Conservation (phyloP, 2,329 filamentous ascomycete species). For the Aspergillus aculeatus region DNA sequence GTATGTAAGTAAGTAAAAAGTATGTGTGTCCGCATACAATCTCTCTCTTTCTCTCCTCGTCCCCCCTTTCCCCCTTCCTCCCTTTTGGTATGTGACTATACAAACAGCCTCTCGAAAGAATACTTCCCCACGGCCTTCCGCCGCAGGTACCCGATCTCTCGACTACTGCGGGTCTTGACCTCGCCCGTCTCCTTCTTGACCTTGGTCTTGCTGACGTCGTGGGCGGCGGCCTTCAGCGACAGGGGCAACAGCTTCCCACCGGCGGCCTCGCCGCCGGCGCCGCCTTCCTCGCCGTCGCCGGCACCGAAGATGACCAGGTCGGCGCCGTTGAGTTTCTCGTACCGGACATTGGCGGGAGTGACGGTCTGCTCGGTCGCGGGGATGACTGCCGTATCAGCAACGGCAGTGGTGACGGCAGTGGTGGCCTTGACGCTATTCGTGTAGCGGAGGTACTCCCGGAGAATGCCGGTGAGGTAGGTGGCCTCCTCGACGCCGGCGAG, state of each 20-base stretch:
- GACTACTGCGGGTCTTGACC: conserved; percentile 63
- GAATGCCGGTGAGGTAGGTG: conserved; percentile 47
- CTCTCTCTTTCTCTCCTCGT: neutral
- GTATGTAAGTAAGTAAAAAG: too few relatives aligned
- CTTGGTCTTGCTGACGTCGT: conserved; percentile 46
- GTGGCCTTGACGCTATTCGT: conserved; percentile 28
- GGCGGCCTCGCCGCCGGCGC: conserved; percentile 29
- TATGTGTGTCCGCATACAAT: too few relatives aligned
- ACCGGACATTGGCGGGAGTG: conserved; percentile 24
- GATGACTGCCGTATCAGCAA: too few relatives aligned
- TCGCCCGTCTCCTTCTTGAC: conserved; percentile 66
- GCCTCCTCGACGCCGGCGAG: conserved; percentile 50
- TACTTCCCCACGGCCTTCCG: conserved; percentile 80
- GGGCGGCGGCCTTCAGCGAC: conserved; percentile 62
- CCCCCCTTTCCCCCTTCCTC: neutral
- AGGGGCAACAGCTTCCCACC: conserved; percentile 62
- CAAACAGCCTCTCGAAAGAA: conserved; percentile 72
- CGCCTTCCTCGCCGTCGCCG: conserved; percentile 29
- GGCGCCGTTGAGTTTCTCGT: conserved; percentile 42
- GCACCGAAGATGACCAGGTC: conserved; percentile 36
- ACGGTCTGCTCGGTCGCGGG: neutral
- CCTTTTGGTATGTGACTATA: conserved; percentile 45
- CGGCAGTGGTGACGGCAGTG: neutral
- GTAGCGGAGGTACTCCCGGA: conserved; percentile 48
- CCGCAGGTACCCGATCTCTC: conserved; percentile 74